Evolutionary conservation across 2,329 filamentous ascomycete genomes (phyloP), one percentile per base, ranked within the genome.

Genomic region (Aureobasidium sp.): DNA sequence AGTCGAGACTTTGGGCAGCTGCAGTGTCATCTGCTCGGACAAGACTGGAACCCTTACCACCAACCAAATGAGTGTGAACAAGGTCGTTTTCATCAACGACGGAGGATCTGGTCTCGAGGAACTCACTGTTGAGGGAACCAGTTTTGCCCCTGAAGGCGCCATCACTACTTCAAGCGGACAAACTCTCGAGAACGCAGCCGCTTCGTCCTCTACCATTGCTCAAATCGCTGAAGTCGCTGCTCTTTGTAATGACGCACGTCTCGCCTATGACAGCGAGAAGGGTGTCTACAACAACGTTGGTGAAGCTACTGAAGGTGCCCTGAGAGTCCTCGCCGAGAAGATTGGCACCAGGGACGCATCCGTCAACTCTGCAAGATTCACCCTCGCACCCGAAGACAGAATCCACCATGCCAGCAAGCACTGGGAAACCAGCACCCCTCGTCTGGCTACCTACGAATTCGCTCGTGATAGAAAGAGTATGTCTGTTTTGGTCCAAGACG

Each of bases 61-160:
- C 44, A 99, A 99, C 78, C 92, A 97, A 77, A 99, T 99, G 94
- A 97, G 94, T 72, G 94, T 97, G 62, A 94, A 87, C 79, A 96
- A 93, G 77, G 78, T 97, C 62, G 89, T 96, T 52, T 90, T 92
- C 72, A 81, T 99, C 67, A 87, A 84, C 69, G 85, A 89, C 67
- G 76, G 83, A 63, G 92, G 90, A 53, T 83, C 79, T 59, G 87
- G 84, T 63, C 79, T 97, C 29, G 89, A 92, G 69, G 92, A 96
- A 73, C 82, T 96, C 50, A 87, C 94, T 64, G 88, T 99, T 34
- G 88, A 96, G 73, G 94, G 94, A 48, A 96, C 91, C 1, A 97
- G 91, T 50, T 97, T 97, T 72, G 84, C 90, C 36, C 94, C 93
- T 5, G 84, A 86, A 67, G 94, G 93, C 54, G 81, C 83, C 29